These are phyloP conservation scores for Ceratopteris richardii DNA, from an alignment of 75 land plant genomes.

Conservation along the genomic window DNA sequence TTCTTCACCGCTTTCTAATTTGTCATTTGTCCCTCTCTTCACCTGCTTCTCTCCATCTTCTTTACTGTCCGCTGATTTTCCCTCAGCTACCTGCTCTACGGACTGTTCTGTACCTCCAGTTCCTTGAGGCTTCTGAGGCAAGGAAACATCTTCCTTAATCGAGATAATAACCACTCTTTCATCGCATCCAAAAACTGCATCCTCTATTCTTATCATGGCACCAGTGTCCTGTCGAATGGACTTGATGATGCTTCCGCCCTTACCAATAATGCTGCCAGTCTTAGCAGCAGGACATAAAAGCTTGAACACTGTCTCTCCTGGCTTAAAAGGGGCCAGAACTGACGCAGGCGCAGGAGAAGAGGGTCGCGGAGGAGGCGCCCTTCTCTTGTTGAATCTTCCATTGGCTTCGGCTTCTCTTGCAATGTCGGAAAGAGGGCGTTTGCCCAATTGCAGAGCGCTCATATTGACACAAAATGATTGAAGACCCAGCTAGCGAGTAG, in stretches of 20 bases:
- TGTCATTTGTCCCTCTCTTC: too few species aligned
- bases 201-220: slow-evolving; percentile 70
- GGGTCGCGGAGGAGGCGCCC: neutral
- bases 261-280: slow-evolving; percentile 66
- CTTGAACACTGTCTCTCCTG: slow-evolving; percentile 36
- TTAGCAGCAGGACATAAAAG: slow-evolving; percentile 61
- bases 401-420: neutral
- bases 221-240: slow-evolving; percentile 65
- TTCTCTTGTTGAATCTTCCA: neutral
- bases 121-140: neutral
- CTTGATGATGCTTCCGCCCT: slow-evolving; percentile 52
- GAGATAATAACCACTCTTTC: slow-evolving; percentile 68
- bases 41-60: neutral
- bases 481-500: too few species aligned
- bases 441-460: neutral
- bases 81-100: neutral
- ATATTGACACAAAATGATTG: neutral
- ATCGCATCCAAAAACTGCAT: slow-evolving; percentile 57
- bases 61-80: neutral
- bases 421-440: slow-evolving; percentile 1
- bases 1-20: neutral
- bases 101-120: slow-evolving; percentile 27
- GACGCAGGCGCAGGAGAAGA: neutral
- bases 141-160: slow-evolving; percentile 31
- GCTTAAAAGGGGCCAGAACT: neutral